Percentiles rank a stretch among this genome's conserved stretches.
Evolutionary conservation across 768 basidiomycete species (phyloP).

Genomic region (Tylopilus cervinicoccineus): DNA sequence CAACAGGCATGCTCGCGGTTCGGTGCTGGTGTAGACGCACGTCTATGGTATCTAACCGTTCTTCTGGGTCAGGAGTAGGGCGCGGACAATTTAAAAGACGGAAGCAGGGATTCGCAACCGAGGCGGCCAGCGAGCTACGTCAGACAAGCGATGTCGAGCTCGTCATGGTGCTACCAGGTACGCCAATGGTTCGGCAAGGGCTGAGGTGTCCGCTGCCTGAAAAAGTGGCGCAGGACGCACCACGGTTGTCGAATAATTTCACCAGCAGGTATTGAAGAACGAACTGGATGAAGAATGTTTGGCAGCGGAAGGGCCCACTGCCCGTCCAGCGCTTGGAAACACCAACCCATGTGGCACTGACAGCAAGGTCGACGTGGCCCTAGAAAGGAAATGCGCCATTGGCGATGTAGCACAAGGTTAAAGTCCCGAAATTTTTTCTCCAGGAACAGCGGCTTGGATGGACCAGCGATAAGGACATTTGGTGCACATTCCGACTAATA

Average conservation of each 20-base stretch:
- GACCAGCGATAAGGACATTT: neutral
- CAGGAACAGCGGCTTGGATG: constrained; percentile 11
- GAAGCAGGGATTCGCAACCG: neutral
- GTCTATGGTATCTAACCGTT: too few relatives aligned
- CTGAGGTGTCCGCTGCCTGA: neutral
- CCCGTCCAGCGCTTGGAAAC: neutral
- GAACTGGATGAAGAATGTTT: constrained; percentile 10
- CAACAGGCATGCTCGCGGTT: neutral
- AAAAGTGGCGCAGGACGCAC: neutral
- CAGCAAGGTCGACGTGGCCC: constrained; percentile 6
- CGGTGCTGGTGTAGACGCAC: neutral
- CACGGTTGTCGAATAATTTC: neutral
- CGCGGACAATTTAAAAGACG: neutral
- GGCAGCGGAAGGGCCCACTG: neutral
- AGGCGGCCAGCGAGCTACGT: neutral
- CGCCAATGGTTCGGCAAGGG: neutral
- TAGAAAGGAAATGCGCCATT: constrained; percentile 12
- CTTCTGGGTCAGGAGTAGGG: neutral
- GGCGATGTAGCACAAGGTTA: constrained; percentile 20
- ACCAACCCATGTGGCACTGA: neutral
- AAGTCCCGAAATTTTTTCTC: constrained; percentile 11
- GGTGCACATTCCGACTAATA: neutral
- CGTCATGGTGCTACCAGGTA: constrained; percentile 1
- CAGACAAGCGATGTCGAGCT: constrained; percentile 15
- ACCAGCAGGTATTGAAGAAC: neutral